These are phyloP conservation scores for Tuctoria greenei DNA, from an alignment of 176 grass and related monocot species.

Conservation along the genomic window DNA sequence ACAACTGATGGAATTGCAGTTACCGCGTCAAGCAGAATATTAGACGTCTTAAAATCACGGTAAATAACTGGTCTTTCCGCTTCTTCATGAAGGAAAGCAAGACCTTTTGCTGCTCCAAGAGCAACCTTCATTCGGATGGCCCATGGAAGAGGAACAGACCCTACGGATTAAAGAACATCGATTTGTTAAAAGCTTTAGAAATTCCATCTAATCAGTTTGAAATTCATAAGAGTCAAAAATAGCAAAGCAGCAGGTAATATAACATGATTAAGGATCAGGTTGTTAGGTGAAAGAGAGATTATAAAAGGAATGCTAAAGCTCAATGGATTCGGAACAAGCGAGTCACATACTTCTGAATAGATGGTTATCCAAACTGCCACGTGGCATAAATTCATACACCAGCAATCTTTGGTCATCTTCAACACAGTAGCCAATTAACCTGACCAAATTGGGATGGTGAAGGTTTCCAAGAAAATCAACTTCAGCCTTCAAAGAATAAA, in stretches of 20 bases:
- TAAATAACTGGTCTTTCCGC: constrained; percentile 86
- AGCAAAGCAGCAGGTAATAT: too few species aligned
- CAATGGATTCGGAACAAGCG: too few species aligned
- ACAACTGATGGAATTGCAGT: constrained; percentile 9
- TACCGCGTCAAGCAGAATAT: constrained; percentile 67
- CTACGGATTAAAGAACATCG: constrained; percentile 15
- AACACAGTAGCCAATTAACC: constrained; percentile 77
- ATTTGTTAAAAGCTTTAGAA: too few species aligned
- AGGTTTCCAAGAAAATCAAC: constrained; percentile 87
- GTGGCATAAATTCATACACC: constrained; percentile 92
- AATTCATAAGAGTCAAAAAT: too few species aligned
- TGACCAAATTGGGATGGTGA: constrained; percentile 77
- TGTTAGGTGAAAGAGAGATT: too few species aligned
- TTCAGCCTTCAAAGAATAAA: constrained; percentile 49
- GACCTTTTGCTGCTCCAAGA: constrained; percentile 71
- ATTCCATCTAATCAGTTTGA: too few species aligned
- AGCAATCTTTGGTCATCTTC: constrained; percentile 89
- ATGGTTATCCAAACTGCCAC: constrained; percentile 84
- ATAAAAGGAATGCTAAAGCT: not conserved
- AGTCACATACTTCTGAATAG: constrained; percentile 68
- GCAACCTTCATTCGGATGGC: constrained; percentile 75
- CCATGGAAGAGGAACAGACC: constrained; percentile 78
- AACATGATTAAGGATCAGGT: too few species aligned
- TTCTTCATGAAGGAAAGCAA: constrained; percentile 83
- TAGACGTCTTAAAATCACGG: constrained; percentile 86